These are phyloP conservation scores for Rutstroemia sp. DNA, from an alignment of 2,329 filamentous ascomycete genomes.

Conservation along the genomic window DNA sequence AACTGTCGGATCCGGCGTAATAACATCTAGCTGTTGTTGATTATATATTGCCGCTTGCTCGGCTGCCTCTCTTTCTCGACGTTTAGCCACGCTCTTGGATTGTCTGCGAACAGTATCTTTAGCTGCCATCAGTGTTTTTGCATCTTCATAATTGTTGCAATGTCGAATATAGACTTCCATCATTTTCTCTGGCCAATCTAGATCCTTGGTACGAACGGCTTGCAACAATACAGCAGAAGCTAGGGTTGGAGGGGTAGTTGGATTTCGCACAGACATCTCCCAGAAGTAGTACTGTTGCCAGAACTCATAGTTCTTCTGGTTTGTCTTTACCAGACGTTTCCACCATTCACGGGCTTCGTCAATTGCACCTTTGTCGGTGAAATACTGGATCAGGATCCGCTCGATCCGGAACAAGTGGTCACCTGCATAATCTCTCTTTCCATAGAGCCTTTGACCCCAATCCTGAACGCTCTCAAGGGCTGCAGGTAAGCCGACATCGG, in stretches of 20 bases:
- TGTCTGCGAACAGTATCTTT: conserved; percentile 66
- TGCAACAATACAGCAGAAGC: conserved; percentile 72
- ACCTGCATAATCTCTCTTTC: conserved; percentile 65
- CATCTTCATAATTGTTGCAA: conserved; percentile 85
- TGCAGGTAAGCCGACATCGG: conserved; percentile 79
- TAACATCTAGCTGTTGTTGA: conserved; percentile 26
- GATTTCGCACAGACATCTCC: conserved; percentile 58
- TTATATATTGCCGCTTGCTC: conserved; percentile 49
- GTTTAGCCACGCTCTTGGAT: conserved; percentile 53
- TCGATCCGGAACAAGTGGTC: conserved; percentile 86
- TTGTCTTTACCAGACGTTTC: conserved; percentile 59
- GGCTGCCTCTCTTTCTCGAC: conserved; percentile 58
- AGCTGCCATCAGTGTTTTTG: conserved; percentile 65
- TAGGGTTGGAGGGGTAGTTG: conserved; percentile 48
- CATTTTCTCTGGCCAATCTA: conserved; percentile 73
- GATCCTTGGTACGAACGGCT: conserved; percentile 51
- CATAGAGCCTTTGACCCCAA: conserved; percentile 68
- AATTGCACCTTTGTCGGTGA: conserved; percentile 73
- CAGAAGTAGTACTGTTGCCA: conserved; percentile 90
- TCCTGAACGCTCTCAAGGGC: conserved; percentile 79
- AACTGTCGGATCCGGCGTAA: conserved; percentile 25
- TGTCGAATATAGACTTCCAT: conserved; percentile 69
- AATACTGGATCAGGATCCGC: conserved; percentile 84
- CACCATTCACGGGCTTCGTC: conserved; percentile 73
- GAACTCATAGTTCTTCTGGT: conserved; percentile 80